Base-by-base conservation (phyloP, 768 basidiomycete genomes). In the Galerina marginata region DNA sequence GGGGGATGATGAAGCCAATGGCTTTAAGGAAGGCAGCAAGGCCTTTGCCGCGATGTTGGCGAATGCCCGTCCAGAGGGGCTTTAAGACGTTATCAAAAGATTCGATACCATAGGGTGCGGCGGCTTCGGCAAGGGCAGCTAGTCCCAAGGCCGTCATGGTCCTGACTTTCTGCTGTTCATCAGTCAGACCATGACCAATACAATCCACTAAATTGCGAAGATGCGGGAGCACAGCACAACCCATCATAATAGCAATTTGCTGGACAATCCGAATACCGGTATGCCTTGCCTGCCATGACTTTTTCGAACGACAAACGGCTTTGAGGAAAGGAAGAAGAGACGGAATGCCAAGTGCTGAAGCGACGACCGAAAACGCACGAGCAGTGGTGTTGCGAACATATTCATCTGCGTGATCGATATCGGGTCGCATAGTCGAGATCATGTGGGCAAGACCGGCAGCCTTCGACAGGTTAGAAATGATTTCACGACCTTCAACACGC, bases 231-330 rank as follows among this genome's bases (percentile, higher is more conserved):
- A 99, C 95, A 15, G 96, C 96, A 67, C 97, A 99, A 15, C 96
- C 96, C 96, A 99, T 99, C 96, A 99, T 98, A 70, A 98, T 96
- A 16, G 97, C 96, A 52, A 99, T 99, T 75, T 99, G 97, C 76
- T 99, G 97, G 10, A 99, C 95, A 64, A 99, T 99, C 69, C 97
- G 95, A 69, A 99, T 99, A 76, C 97, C 97, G 4, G 97, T 99
- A 75, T 99, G 97, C 60, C 96, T 89, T 9, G 97, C 97, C 75
- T 99, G 97, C 97, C 97, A 99, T 9, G 96, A 99, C 78, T 99
- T 99, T 77, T 99, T 99, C 59, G 93, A 96, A 48, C 95, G 90
- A 78, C 97, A 99, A 58, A 99, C 96, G 38, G 97, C 96, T 77
- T 96, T 96, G 62, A 99, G 82, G 87, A 99, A 99, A 52, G 97